These are phyloP conservation scores for Polyplosphaeria fusca DNA, from an alignment of 495 filamentous ascomycete species.

Conservation along the genomic window DNA sequence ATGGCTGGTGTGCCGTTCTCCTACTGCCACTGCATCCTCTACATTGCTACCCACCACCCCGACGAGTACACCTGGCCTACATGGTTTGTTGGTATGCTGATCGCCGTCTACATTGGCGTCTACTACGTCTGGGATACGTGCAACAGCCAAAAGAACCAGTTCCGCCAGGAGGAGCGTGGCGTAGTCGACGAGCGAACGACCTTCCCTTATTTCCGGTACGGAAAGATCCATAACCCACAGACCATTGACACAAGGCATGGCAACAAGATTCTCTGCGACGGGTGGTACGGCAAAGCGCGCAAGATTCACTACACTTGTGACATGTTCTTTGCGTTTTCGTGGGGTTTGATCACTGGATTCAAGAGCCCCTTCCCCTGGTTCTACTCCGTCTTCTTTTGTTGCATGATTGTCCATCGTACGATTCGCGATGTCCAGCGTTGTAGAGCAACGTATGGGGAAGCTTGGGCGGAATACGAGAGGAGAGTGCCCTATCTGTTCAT, in stretches of 20 bases:
- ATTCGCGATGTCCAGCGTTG: constrained; percentile 81
- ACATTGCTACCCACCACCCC: constrained; percentile 84
- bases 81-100: constrained; percentile 62
- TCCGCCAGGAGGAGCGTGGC: constrained; percentile 77
- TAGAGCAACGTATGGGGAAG: constrained; percentile 82
- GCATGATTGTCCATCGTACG: constrained; percentile 90
- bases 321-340: constrained; percentile 70
- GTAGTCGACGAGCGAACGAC: constrained; percentile 67
- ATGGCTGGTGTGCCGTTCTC: constrained; percentile 89
- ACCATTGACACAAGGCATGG: constrained; percentile 76
- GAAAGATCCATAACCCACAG: constrained; percentile 78
- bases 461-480: constrained; percentile 86
- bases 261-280: constrained; percentile 79
- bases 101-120: constrained; percentile 71
- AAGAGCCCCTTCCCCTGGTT: constrained; percentile 94
- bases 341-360: constrained; percentile 66
- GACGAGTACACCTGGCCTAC: constrained; percentile 76
- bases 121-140: constrained; percentile 92
- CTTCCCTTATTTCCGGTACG: constrained; percentile 94
- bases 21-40: constrained; percentile 96
- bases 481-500: constrained; percentile 92
- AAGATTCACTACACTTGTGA: constrained; percentile 97
- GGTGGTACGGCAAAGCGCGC: constrained; percentile 90
- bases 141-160: constrained; percentile 95
- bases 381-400: constrained; percentile 84